Base-by-base conservation (phyloP, 2,329 filamentous ascomycete species). In the Diplodia sapinea region DNA sequence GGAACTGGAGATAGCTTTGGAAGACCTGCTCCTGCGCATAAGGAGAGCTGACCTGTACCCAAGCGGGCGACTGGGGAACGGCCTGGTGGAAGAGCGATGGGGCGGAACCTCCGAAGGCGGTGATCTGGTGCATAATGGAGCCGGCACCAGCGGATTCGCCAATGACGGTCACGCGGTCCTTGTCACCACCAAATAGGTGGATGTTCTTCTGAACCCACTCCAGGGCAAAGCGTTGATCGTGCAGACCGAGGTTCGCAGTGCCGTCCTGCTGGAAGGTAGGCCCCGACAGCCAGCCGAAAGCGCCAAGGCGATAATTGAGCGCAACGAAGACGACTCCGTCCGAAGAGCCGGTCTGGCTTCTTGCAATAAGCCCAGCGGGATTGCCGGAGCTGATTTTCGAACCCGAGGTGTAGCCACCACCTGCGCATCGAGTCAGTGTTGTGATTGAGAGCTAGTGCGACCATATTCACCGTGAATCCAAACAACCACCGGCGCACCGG, bases 241-340 rank as follows among this genome's bases (percentile, higher is more conserved):
- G 71, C 12, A 81, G 68, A 0, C 72, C 78, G 17, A 76, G 66
- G 59, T 81, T 81, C 54, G 73, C 72, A 1, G 72, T 70, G 36
- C 77, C 78, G 29, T 76, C 77, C 59, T 78, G 73, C 51, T 77
- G 73, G 65, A 72, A 78, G 0, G 73, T 74, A 3, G 78, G 76
- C 1, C 79, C 79, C 11, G 74, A 70, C 40, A 70, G 69, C 68
- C 72, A 80, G 20, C 79, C 79, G 50, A 79, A 70, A 11, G 77
- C 77, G 26, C 82, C 82, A 0, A 84, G 74, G 17, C 82, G 76
- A 70, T 84, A 85, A 71, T 85, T 84, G n/a, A 83, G 55, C 2
- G 81, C 73, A 5, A 86, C 83, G 69, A 79, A 82, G 26, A 86
- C 79, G 8, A 85, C 74, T 17, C 65, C 66, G 15, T 78, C 73